phyloP scores from a whole-genome alignment of 192 early-diverging fungal species.

The Coemansia sp. region DNA sequence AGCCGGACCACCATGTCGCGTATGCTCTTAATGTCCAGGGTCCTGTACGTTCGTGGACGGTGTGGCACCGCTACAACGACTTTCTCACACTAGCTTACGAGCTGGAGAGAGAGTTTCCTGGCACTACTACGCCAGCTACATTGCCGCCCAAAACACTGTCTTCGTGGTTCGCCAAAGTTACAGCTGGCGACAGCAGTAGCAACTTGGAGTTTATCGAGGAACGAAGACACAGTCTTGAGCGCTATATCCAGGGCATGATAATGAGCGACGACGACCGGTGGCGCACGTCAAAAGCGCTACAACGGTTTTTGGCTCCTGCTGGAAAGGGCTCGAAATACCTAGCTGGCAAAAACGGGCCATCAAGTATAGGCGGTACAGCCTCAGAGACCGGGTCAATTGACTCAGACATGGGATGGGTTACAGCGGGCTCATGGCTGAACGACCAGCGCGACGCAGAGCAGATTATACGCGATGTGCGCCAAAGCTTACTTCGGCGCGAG shows the following conservation, averaged over 20 bases:
- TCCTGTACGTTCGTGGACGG: slow-evolving; percentile 79
- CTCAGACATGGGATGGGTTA: slow-evolving; percentile 54
- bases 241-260: slow-evolving; percentile 76
- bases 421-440: slow-evolving; percentile 80
- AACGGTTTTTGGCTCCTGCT: slow-evolving; percentile 66
- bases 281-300: slow-evolving; percentile 72
- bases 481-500: slow-evolving; percentile 72
- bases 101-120: slow-evolving; percentile 68
- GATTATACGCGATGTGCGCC: slow-evolving; percentile 70
- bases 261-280: slow-evolving; percentile 74
- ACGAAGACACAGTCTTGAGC: slow-evolving; percentile 74
- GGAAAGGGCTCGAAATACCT: slow-evolving; percentile 57
- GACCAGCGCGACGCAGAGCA: slow-evolving; percentile 68
- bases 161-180: slow-evolving; percentile 52
- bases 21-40: slow-evolving; percentile 78
- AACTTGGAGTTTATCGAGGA: slow-evolving; percentile 63
- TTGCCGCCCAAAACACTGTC: slow-evolving; percentile 79
- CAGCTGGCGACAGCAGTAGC: slow-evolving; percentile 21
- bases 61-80: slow-evolving; percentile 86
- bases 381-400: slow-evolving; percentile 41
- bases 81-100: slow-evolving; percentile 74
- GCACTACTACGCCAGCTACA: slow-evolving; percentile 60
- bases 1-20: slow-evolving; percentile 63
- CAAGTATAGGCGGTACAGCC: slow-evolving; percentile 17
- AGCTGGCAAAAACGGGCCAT: slow-evolving; percentile 42